Base-by-base conservation (phyloP, 495 filamentous ascomycete genomes). In the Podospora appendiculata region DNA sequence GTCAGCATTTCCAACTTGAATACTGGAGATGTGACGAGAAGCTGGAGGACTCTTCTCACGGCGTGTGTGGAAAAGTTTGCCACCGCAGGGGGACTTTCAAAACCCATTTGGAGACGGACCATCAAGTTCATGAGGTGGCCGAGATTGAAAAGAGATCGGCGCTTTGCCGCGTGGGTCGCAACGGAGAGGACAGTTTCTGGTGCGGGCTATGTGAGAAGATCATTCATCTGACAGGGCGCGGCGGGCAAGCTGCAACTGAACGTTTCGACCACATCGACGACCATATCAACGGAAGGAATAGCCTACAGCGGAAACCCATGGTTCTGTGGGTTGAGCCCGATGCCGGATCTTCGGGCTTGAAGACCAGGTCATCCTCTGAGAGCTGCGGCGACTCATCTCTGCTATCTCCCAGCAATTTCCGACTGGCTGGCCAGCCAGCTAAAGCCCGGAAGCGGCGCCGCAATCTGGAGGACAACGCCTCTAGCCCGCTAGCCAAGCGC, bases 201-300 rank as follows among this genome's bases (percentile, higher is more conserved):
- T 97, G 92, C 58, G 92, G 92, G 0, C 95, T 96, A 61, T 96
- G 91, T 62, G 62, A 65, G 36, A 62, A 67, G 11, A 74, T 83
- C 7, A 71, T 90, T 10, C 61, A 71, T 13, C 71, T 90, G 12
- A 65, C 75, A 38, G 74, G 73, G 14, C 67, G 72, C 8, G 80
- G 79, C 0, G 56, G 76, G 3, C 79, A 75, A 13, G 86, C 83
- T 0, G 83, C 80, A 78, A 82, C 87, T 49, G 86, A 89, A 62
- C 76, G 92, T 4, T 92, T 90, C 61, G 81, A 93, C 61, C 92
- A 97, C 66, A 91, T 96, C 44, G 90, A 90, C 54, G 72, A 82
- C 48, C 91, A 95, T 62, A 91, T 87, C 46, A 70, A 66, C 38
- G 77, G 76, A 11, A 64, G 67, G 32, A 58, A 62, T 16, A 57